Evolutionary conservation across 2,329 filamentous ascomycete genomes (phyloP).

Genomic region (Paramyrothecium sp.): DNA sequence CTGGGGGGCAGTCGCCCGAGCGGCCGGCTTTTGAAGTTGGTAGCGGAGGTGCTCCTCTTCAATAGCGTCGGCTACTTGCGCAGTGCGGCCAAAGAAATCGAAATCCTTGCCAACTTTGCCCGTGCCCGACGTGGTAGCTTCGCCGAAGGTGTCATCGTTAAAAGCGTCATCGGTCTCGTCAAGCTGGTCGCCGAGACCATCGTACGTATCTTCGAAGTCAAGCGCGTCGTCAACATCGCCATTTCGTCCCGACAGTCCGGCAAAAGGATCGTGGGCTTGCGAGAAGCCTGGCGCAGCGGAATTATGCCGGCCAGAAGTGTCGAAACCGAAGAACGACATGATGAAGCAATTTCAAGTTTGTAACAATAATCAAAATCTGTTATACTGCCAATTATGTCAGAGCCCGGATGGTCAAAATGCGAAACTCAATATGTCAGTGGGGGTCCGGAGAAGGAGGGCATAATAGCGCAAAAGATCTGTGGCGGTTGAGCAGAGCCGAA

Average conservation of each 20-base stretch:
- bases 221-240: conserved; percentile 57
- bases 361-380: background rate
- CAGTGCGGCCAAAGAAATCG: conserved; percentile 93
- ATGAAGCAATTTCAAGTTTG: conserved; percentile 13
- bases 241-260: conserved; percentile 67
- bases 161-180: conserved; percentile 91
- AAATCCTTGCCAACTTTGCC: conserved; percentile 82
- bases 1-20: conserved; percentile 31
- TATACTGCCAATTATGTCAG: background rate
- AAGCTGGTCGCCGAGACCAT: conserved; percentile 86
- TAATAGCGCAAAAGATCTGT: no score
- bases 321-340: conserved; percentile 95
- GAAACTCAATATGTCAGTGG: no score
- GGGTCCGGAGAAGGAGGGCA: no score
- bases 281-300: conserved; percentile 76
- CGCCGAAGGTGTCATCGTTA: conserved; percentile 92
- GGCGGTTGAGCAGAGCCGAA: no score
- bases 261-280: conserved; percentile 82
- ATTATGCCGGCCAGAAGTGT: conserved; percentile 65
- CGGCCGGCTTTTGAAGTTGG: conserved; percentile 66
- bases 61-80: conserved; percentile 80
- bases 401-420: background rate
- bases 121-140: conserved; percentile 31
- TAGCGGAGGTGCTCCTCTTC: conserved; percentile 89
- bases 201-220: conserved; percentile 97